Conservation (phyloP, 371 early-diverging fungal genomes). For the Syncephalastrum monosporum region DNA sequence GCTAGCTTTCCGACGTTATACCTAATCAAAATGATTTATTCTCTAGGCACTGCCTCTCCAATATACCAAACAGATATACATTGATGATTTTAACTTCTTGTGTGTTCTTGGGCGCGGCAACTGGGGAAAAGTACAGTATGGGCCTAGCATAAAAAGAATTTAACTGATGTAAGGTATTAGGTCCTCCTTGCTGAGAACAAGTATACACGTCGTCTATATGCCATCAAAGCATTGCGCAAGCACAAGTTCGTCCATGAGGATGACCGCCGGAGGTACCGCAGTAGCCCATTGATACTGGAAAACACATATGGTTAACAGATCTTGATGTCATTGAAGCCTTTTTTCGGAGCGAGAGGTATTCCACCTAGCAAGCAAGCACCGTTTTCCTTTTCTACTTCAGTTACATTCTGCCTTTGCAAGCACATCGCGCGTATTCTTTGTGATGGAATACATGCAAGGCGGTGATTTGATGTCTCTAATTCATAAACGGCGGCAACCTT, state of each 20-base stretch:
- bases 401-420: conserved; percentile 96
- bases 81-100: conserved; percentile 81
- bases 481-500: conserved; percentile 86
- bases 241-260: conserved; percentile 90
- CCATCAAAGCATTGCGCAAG: conserved; percentile 98
- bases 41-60: too few relatives aligned
- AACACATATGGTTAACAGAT: too few relatives aligned
- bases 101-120: conserved; percentile 96
- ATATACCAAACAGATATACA: too few relatives aligned
- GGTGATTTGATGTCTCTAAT: conserved; percentile 95
- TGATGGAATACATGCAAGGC: conserved; percentile 98
- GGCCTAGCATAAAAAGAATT: not conserved
- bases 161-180: conserved; percentile 44
- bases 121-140: conserved; percentile 86
- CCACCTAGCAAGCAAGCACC: conserved; percentile 79
- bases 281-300: too few relatives aligned
- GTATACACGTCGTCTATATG: conserved; percentile 73
- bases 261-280: conserved; percentile 40
- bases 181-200: conserved; percentile 96
- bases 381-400: conserved; percentile 95
- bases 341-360: conserved; percentile 47
- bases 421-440: conserved; percentile 91
- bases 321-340: too few relatives aligned
- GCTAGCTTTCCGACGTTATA: too few relatives aligned
- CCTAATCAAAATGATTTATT: too few relatives aligned